Percentiles rank a stretch among this genome's conserved stretches.
Conservation (phyloP, 148 eudicot genomes). For the Simmondsia chinensis region DNA sequence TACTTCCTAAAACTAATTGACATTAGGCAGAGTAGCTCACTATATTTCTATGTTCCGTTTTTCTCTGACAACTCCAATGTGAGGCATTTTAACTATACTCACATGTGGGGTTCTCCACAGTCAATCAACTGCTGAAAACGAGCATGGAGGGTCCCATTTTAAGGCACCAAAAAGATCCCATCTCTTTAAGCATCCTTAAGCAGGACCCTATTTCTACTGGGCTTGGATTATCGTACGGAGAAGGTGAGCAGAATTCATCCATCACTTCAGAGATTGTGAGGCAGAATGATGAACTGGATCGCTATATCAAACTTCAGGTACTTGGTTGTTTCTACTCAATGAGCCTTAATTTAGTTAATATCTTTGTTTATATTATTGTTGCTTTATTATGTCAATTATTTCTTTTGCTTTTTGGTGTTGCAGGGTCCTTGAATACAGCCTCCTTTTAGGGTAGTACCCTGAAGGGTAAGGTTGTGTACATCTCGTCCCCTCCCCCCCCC, state of each 20-base stretch:
- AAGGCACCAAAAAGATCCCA: slow-evolving; percentile 25
- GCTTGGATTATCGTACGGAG: slow-evolving; percentile 37
- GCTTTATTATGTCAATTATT: too few relatives aligned
- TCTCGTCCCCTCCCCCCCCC: too few relatives aligned
- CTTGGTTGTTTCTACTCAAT: not conserved
- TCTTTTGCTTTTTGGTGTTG: too few relatives aligned
- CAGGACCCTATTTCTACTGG: slow-evolving; percentile 40
- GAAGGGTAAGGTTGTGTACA: too few relatives aligned
- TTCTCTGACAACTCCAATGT: too few relatives aligned
- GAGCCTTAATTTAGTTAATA: not conserved
- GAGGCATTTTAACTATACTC: too few relatives aligned
- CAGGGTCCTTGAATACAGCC: too few relatives aligned
- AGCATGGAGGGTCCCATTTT: slow-evolving; percentile 9
- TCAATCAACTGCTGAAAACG: slow-evolving; percentile 18
- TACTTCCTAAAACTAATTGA: too few relatives aligned
- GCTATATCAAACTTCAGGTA: slow-evolving; percentile 35
- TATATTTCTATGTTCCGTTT: too few relatives aligned
- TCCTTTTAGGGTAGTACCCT: too few relatives aligned
- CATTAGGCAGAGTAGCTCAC: too few relatives aligned
- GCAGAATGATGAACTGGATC: slow-evolving; percentile 35
- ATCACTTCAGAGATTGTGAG: slow-evolving; percentile 30
- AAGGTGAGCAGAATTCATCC: slow-evolving; percentile 38
- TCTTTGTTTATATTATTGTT: not conserved
- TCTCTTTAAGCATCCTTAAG: slow-evolving; percentile 15
- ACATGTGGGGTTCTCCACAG: too few relatives aligned